Percentiles rank a stretch among this genome's conserved stretches.
phyloP scores from a whole-genome alignment of 176 grass and related monocot species.

The Triticum timopheevii region DNA sequence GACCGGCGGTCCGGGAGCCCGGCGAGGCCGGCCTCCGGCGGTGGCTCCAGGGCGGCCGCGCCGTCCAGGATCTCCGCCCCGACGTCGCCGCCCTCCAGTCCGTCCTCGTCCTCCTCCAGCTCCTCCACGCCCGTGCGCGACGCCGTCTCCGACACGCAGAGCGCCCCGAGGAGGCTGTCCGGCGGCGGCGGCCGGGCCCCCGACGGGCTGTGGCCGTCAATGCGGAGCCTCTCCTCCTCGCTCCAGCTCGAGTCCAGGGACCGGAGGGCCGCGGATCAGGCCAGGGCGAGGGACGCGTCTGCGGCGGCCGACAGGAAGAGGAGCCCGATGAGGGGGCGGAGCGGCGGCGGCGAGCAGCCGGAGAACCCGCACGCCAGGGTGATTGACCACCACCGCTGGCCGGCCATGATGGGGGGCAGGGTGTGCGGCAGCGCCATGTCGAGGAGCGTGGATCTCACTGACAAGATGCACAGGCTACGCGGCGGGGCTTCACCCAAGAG shows the following conservation, averaged over 20 bases:
- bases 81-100: constrained; percentile 52
- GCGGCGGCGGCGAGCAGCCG: constrained; percentile 37
- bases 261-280: constrained; percentile 39
- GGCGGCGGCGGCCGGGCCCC: constrained; percentile 41
- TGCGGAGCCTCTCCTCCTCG: constrained; percentile 69
- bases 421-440: constrained; percentile 53
- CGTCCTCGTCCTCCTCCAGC: constrained; percentile 68
- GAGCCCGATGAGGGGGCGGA: constrained; percentile 67
- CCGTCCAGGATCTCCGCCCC: constrained; percentile 54
- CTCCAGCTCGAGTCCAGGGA: constrained; percentile 69
- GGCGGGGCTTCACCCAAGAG: constrained; percentile 40
- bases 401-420: constrained; percentile 75
- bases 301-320: constrained; percentile 62
- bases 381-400: constrained; percentile 94
- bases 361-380: constrained; percentile 72
- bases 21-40: constrained; percentile 19
- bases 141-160: constrained; percentile 41
- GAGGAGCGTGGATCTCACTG: constrained; percentile 65
- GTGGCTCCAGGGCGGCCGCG: background rate
- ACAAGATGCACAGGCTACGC: constrained; percentile 47
- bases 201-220: constrained; percentile 90
- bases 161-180: constrained; percentile 29
- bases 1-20: constrained; percentile 50
- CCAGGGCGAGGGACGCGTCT: constrained; percentile 16
- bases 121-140: constrained; percentile 66